These are phyloP conservation scores for Clathrus columnatus DNA, from an alignment of 768 basidiomycete species.

Conservation along the genomic window DNA sequence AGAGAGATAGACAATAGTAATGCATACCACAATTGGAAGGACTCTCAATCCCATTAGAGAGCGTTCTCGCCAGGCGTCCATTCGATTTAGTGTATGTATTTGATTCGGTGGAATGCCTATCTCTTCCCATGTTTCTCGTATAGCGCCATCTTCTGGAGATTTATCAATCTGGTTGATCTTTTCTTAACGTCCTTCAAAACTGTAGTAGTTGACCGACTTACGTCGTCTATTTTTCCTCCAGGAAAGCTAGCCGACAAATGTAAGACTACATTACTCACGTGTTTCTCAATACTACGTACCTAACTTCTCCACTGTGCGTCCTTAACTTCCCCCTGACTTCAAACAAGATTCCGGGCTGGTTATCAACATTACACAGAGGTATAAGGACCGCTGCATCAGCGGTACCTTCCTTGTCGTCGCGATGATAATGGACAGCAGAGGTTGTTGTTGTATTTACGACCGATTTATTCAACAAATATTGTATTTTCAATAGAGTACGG, in stretches of 20 bases:
- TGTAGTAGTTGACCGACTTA: conserved; percentile 33
- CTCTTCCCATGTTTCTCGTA: conserved; percentile 72
- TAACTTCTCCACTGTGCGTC: conserved; percentile 75
- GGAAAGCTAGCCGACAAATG: conserved; percentile 46
- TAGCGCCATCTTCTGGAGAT: conserved; percentile 46
- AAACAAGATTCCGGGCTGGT: conserved; percentile 57
- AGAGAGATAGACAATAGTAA: conserved; percentile 12
- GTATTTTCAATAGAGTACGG: neutral
- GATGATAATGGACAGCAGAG: neutral
- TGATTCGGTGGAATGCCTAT: conserved; percentile 50
- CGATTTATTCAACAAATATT: neutral
- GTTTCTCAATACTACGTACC: conserved; percentile 37
- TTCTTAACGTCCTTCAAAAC: neutral
- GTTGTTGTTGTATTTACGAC: neutral
- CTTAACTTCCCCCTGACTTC: conserved; percentile 61
- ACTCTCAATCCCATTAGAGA: conserved; percentile 54
- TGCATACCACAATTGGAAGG: conserved; percentile 67
- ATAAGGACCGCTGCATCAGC: conserved; percentile 63
- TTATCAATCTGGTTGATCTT: conserved; percentile 34
- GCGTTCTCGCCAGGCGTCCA: conserved; percentile 50
- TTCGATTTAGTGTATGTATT: conserved; percentile 56
- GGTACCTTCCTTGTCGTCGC: neutral
- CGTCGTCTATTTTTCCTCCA: conserved; percentile 61
- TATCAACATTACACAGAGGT: conserved; percentile 67
- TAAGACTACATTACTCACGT: neutral